phyloP scores from a whole-genome alignment of 768 basidiomycete species.

The Tulasnella sp. region DNA sequence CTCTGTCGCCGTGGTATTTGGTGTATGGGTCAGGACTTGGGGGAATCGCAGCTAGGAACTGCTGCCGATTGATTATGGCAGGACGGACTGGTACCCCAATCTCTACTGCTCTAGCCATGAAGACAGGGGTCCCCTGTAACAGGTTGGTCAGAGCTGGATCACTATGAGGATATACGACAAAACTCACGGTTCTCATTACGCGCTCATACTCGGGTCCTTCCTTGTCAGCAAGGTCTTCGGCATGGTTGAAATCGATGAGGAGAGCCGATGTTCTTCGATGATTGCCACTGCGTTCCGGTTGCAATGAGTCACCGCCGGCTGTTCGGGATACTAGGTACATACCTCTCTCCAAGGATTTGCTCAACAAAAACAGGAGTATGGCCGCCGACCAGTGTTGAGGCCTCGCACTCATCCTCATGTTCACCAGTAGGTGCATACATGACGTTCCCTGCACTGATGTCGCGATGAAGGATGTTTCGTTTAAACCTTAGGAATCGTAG shows the following conservation, averaged over 20 bases:
- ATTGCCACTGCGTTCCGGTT: neutral
- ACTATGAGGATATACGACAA: neutral
- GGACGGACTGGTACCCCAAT: neutral
- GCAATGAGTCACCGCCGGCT: neutral
- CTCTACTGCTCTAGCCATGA: neutral
- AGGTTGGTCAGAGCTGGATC: neutral
- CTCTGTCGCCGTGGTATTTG: neutral
- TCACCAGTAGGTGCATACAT: neutral
- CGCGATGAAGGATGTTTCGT: neutral
- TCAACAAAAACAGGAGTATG: neutral
- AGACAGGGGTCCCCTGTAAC: neutral
- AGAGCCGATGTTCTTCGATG: neutral
- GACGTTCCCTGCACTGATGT: neutral
- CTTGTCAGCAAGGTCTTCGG: neutral
- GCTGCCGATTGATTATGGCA: neutral
- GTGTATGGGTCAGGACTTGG: neutral
- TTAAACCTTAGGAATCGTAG: neutral
- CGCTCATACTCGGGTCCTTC: neutral
- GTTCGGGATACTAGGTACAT: neutral
- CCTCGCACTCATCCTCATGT: neutral
- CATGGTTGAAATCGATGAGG: constrained; percentile 2
- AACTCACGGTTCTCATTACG: neutral
- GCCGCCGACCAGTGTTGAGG: neutral
- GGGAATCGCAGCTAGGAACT: neutral
- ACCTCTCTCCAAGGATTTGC: neutral